Evolutionary conservation across 73 alveolate genomes (phyloP), one percentile per base, ranked within the genome.

Genomic region (Diophrys appendiculata): DNA sequence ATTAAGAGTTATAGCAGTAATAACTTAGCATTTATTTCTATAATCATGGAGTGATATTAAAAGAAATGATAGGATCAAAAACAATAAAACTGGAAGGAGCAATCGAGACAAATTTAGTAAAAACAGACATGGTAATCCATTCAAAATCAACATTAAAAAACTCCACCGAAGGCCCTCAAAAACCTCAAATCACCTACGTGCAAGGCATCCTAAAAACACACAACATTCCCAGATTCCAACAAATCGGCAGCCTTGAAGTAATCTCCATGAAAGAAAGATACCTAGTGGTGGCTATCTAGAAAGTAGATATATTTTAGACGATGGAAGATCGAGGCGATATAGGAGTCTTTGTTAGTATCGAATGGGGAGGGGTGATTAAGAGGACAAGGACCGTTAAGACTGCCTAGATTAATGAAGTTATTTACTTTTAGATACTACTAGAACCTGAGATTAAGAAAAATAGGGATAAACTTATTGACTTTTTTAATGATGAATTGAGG

Each of bases 271-370:
- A 53, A 1, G 83, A 85, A 30, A 76, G 23, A 33, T 85, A 85
- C 34, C 53, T 85, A 30, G 87, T 69, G 28, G 77, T 78, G 0
- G 69, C 27, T 68, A 34, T 85, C 18, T 72, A 77, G 29, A 72
- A 78, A 33, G 25, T 68, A 2, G 80, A 77, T 30, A 88, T 85
- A 23, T 85, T 85, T 74, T 78, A 69, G 1, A 25, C 78, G 5
- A 35, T 85, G 31, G 86, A 85, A 52, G 93, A 85, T 75, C 65
- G 89, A 29, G 84, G 86, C 14, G 93, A 85, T 14, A 77, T 68
- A 25, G 31, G 80, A 3, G 76, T 70, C 13, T 85, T 53, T 28
- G 88, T 73, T 18, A 78, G 83, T 23, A 60, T 54, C 14, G 89
- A 78, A 54, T 85, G 93, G 93, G 88, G 85, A 3, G 93, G 93